Base-by-base conservation (phyloP, 2,329 filamentous ascomycete genomes). In the Fusarium setosum region DNA sequence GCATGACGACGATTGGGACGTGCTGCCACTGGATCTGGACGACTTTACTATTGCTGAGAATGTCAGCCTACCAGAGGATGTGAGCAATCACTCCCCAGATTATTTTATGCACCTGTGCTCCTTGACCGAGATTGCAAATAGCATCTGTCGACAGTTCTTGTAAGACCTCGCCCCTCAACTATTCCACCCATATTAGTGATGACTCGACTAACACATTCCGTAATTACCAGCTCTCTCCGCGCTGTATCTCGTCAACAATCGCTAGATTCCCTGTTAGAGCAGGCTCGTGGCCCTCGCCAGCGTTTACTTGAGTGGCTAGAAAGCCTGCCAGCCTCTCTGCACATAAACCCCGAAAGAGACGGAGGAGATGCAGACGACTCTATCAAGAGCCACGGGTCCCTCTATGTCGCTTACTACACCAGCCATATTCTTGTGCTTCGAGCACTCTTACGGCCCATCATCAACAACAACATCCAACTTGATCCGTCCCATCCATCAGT, bases 1-100 rank as follows among this genome's bases (percentile, higher is more conserved):
- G 17, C 44, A 52, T 20, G 55, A 62, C 10, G 65, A 68, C 37
- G 65, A 68, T 48, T 68, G 61, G 55, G 58, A 61, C 35, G 65
- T 68, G 7, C 42, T 58, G 11, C 52, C 59, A 3, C 42, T 67
- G 6, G 18, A 15, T 21, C 11, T 17, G 9, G 41, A 45, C 4
- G 41, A 45, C 9, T 45, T 45, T 31, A 23, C 10, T 9, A 10
- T 45, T 45, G 41, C 26, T 10, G 2, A 21, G 15, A 45, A 45
- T 31, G 3, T 45, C 15, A 13, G 24, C 24, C 11, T 13, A n/a
- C 41, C 18, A 3, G 6, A 45, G 3, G 41, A 45, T 31, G 18
- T 13, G 17, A 17, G 41, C 24, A 13, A 45, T 45, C 41, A 18
- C 18, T 24, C 17, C 6, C 41, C 41, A 1, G 41, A 45, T 9